Conservation (phyloP, 768 basidiomycete genomes). For the Asterophora parasitica region DNA sequence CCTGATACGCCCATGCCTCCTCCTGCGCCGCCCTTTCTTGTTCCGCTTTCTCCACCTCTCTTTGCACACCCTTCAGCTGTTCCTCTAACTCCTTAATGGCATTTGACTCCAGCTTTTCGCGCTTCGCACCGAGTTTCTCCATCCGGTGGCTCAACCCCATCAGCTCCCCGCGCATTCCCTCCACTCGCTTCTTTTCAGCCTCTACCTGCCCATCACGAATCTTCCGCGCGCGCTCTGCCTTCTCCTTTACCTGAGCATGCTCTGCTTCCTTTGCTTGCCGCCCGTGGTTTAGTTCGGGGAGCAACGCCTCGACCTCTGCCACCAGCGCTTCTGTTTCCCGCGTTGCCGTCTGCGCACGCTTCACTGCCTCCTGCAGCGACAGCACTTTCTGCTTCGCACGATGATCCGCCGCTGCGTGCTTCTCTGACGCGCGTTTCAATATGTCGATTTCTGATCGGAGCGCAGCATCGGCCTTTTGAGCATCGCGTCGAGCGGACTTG, state of each 20-base stretch:
- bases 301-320: constrained; percentile 38
- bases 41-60: constrained; percentile 51
- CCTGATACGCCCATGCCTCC: constrained; percentile 7
- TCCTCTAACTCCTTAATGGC: constrained; percentile 65
- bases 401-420: constrained; percentile 65
- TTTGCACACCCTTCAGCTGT: constrained; percentile 53
- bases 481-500: constrained; percentile 73
- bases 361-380: constrained; percentile 85
- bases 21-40: constrained; percentile 20
- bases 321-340: constrained; percentile 42
- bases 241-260: constrained; percentile 39
- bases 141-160: constrained; percentile 50
- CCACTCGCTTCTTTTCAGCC: constrained; percentile 47
- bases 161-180: constrained; percentile 56
- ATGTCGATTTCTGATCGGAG: constrained; percentile 82
- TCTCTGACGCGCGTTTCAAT: constrained; percentile 79
- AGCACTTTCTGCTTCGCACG: constrained; percentile 84
- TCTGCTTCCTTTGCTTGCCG: constrained; percentile 38
- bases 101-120: constrained; percentile 58
- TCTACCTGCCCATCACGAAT: constrained; percentile 44
- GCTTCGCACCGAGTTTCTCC: constrained; percentile 61
- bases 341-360: constrained; percentile 62
- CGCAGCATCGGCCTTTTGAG: constrained; percentile 78
- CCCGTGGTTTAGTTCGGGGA: constrained; percentile 37
- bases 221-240: constrained; percentile 40